A percentile compares a stretch with the other conserved stretches of the same genome.
Evolutionary conservation across 2,329 filamentous ascomycete genomes (phyloP).

Genomic region (Fusarium nematophilum): DNA sequence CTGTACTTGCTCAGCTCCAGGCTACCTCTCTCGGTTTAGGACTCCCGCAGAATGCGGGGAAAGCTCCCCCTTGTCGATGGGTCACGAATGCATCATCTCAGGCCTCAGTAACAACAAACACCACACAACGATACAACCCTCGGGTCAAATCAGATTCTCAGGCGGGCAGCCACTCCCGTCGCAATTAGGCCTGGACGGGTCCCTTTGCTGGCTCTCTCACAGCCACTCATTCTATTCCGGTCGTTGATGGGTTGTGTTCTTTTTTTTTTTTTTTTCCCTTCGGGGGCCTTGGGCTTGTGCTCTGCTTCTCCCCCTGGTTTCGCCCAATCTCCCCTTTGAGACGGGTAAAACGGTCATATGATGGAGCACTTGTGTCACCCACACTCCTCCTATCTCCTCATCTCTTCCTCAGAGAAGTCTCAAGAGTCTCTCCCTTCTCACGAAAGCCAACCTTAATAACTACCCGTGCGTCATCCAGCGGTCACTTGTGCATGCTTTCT

Average conservation of each 20-base stretch:
- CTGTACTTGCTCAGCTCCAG: too few species aligned
- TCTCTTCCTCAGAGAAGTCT: slow-evolving; percentile 6
- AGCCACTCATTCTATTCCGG: slow-evolving; percentile 23
- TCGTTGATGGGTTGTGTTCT: too few species aligned
- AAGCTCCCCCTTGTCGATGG: slow-evolving; percentile 18
- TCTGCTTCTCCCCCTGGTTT: slow-evolving; percentile 27
- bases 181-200: slow-evolving; percentile 22
- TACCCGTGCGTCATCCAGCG: slow-evolving; percentile 32
- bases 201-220: slow-evolving; percentile 17
- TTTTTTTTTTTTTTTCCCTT: slow-evolving; percentile 10
- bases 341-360: slow-evolving; percentile 34
- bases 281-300: slow-evolving; percentile 8
- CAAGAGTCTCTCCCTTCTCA: slow-evolving; percentile 6
- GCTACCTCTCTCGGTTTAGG: slow-evolving; percentile 25
- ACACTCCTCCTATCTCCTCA: slow-evolving; percentile 14
- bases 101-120: slow-evolving; percentile 17
- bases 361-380: slow-evolving; percentile 33
- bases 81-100: slow-evolving; percentile 37
- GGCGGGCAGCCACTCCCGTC: slow-evolving; percentile 26
- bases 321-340: slow-evolving; percentile 28
- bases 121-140: slow-evolving; percentile 22
- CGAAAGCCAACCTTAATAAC: slow-evolving; percentile 16
- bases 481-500: slow-evolving; percentile 25
- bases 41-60: slow-evolving; percentile 33
- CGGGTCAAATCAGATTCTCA: slow-evolving; percentile 15